phyloP scores from a whole-genome alignment of 345 rosid species.

The Linum trigynum region DNA sequence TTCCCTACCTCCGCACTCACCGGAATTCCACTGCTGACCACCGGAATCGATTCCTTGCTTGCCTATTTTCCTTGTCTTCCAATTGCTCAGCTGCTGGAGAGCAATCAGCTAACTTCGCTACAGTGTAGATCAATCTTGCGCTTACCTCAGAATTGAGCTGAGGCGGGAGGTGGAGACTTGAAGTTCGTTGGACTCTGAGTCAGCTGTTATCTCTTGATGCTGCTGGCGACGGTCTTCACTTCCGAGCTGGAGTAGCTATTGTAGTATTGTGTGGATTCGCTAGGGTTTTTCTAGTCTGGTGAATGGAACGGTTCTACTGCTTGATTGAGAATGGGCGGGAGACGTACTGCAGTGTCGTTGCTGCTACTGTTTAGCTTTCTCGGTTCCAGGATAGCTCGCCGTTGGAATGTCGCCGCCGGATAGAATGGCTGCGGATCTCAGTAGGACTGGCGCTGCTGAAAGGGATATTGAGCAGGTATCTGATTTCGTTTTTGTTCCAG shows the following conservation, averaged over 20 bases:
- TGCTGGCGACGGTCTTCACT: not conserved
- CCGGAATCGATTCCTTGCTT: not conserved
- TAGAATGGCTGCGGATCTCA: constrained; percentile 91
- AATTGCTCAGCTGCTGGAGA: not conserved
- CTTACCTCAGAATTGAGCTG: not conserved
- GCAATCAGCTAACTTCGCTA: not conserved
- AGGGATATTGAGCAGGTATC: constrained; percentile 92
- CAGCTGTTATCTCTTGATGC: not conserved
- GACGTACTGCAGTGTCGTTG: not conserved
- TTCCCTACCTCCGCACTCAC: not conserved
- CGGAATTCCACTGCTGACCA: not conserved
- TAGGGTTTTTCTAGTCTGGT: not conserved
- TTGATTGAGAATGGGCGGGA: not conserved
- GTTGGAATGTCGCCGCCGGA: constrained; percentile 44
- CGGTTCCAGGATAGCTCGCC: not conserved
- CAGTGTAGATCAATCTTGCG: not conserved
- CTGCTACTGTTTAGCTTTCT: not conserved
- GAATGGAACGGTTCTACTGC: not conserved
- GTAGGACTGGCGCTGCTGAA: constrained; percentile 70
- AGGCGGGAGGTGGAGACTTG: not conserved
- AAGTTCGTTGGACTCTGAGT: not conserved
- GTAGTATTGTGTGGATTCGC: not conserved
- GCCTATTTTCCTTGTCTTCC: not conserved
- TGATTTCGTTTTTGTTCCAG: not conserved
- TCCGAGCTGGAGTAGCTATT: not conserved